Conservation (phyloP, 1,284 basidiomycete species). For the Cryptococcus sp. region DNA sequence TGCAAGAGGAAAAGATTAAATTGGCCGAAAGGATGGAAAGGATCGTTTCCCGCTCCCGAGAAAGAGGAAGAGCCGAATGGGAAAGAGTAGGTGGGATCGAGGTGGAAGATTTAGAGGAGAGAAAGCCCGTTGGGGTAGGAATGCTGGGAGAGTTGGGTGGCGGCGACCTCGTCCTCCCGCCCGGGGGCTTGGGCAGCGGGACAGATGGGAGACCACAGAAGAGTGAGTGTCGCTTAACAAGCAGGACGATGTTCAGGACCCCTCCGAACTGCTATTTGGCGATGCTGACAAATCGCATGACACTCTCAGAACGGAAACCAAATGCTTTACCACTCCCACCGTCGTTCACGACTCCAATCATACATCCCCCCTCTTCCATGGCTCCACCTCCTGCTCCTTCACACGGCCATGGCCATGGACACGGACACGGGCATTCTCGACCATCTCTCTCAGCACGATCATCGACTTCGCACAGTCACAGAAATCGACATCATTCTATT, state of each 20-base stretch:
- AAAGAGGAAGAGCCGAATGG: slow-evolving; percentile 48
- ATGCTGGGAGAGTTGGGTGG: slow-evolving; percentile 37
- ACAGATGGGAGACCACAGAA: slow-evolving; percentile 28
- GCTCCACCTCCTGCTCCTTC: slow-evolving; percentile 30
- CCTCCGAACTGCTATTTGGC: no score
- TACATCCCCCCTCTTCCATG: slow-evolving; percentile 26
- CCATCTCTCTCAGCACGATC: slow-evolving; percentile 20
- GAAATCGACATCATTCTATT: slow-evolving; percentile 3
- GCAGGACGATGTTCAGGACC: not conserved
- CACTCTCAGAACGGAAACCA: slow-evolving; percentile 34
- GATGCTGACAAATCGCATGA: not conserved
- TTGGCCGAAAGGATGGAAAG: slow-evolving; percentile 48
- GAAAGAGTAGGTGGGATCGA: slow-evolving; percentile 48
- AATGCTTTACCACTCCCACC: slow-evolving; percentile 31
- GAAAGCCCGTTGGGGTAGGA: slow-evolving; percentile 7
- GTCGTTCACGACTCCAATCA: slow-evolving; percentile 15
- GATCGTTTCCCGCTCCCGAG: slow-evolving; percentile 45
- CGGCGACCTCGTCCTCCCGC: slow-evolving; percentile 41
- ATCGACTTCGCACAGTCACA: slow-evolving; percentile 11
- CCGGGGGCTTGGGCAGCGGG: slow-evolving; percentile 41
- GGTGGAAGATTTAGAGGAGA: slow-evolving; percentile 35
- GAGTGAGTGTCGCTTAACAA: slow-evolving; percentile 24
- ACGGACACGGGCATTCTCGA: slow-evolving; percentile 2
- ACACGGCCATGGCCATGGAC: not conserved
- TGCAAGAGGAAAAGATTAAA: slow-evolving; percentile 51